Base-by-base conservation (phyloP, 768 basidiomycete species). In the Crassisporium funariophilum region DNA sequence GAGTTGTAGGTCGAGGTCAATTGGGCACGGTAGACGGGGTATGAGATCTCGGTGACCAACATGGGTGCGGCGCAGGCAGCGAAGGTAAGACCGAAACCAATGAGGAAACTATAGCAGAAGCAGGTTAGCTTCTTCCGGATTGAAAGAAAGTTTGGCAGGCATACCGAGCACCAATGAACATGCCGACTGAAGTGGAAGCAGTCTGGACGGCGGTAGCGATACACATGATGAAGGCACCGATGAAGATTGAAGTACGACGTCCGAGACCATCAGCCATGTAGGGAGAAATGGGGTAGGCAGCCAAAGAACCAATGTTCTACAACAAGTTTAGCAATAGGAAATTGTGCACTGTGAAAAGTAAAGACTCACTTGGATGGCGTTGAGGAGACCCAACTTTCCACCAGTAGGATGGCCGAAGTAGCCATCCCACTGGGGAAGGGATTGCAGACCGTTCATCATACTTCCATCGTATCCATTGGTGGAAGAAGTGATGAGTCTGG, bases 1-100 rank as follows among this genome's bases (percentile, higher is more conserved):
- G 88, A 85, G 73, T 91, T 89, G 73, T 88, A 90, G 40, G 82
- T 67, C 2, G 87, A 83, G 11, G 88, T 92, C 48, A 94, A 67
- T 24, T 83, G 82, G 11, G 83, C 86, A 55, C 91, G 89, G 66
- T 94, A 86, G 9, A 78, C 72, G 12, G 91, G 91, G 64, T 92
- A 92, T 1, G 91, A 77, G n/a, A 93, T 68, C 67, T 94, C 91
- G 39, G 89, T 86, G 44, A 93, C 82, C 69, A 93, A 68, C 74
- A 92, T 78, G 9, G 91, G 90, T 9, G 91, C 89, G 41, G 88
- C 82, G 57, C 82, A 84, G 19, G 79, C 80, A 47, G 85, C 84
- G 54, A 88, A 87, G 2, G 84, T 83, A 33, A 88, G 73, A 53
- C 88, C 86, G 61, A 89, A 87, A 41, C 88, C 88, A 45, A 88